Base-by-base conservation (phyloP, 1,284 basidiomycete genomes). In the Cystobasidium pallidum region DNA sequence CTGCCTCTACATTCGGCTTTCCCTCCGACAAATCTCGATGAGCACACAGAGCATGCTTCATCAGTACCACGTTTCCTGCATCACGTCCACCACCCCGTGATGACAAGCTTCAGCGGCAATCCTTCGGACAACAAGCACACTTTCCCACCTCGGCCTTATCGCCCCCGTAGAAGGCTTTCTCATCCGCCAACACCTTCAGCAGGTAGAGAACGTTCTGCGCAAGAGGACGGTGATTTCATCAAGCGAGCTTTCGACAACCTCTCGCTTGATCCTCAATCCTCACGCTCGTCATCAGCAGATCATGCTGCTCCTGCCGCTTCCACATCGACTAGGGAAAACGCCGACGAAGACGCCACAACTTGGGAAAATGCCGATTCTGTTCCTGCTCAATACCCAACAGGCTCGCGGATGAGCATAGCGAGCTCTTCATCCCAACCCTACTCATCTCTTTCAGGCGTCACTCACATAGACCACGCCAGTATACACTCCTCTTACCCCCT, bases 181-280 rank as follows among this genome's bases (percentile, higher is more conserved):
- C 61, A 64, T 43, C 54, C 49, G 3, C 67, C 68, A 3, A 28
- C 55, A 19, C 15, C 11, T 10, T 45, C 28, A 19, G 41, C 39
- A 36, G 36, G 11, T 11, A 21, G 47, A 24, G 17, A 17, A 7
- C 28, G 52, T n/a, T 30, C 28, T 17, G 59, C 54, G 51, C 45
- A 54, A n/a, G 68, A 62, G 15, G 68, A 71, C 34, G 68, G 59
- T 3, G 68, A 71, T 19, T 71, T 71, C 49, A 71, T 71, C 43
- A 71, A 71, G 52, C 3, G 51, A 8, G 68, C 68, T 3, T 71
- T 71, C 21, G 68, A 71, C 17, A 71, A 64, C 36, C 61, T 71
- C n/a, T 13, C 66, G n/a, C 24, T 45, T 17, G 7, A 58, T 24
- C 4, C 39, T 21, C 17, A 8, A 26, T 13, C 45, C 30, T 8